Base-by-base conservation (phyloP, 176 grass and related monocot species). In the Oryza meyeriana region DNA sequence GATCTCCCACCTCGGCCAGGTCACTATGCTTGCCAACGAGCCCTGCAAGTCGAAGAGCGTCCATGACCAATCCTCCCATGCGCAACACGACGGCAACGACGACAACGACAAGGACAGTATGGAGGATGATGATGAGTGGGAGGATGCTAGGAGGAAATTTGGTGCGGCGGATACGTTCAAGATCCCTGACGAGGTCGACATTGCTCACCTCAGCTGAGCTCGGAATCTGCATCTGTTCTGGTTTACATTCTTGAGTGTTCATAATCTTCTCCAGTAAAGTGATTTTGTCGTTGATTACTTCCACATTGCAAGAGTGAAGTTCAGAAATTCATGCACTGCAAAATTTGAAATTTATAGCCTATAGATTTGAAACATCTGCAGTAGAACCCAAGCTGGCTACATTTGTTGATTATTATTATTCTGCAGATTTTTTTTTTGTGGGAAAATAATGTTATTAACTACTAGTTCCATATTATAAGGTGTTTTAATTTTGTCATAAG, bases 1-100 rank as follows among this genome's bases (percentile, higher is more conserved):
- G 70, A 94, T 97, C 69, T 92, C 92, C 34, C 86, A 92, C 82
- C 70, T 86, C 3, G 50, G 94, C 8, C 94, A 97, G 71, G 95
- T 97, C 13, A 87, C 85, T 65, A 91, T 97, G 92, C 90, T 97
- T 6, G 90, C 95, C 2, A 69, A 89, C 1, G 69, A 85, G 4
- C 83, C 69, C 59, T 94, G 92, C 92, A 94, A 62, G 34, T 86
- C 94, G 6, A 94, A 84, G 77, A 89, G 92, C 10, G 32, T 89
- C 50, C 76, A 42, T 2, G 88, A 94, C 17, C 84, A 84, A 0
- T 81, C 77, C 10, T 34, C 26, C 1, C 17, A 8, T 9, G 66
- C 6, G 1, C 48, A 17, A 6, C 71, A 74, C 0, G 61, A 66
- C 31, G 45, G 65, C 66, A 65, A 88, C 20, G 76, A 41, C 0